phyloP scores from a whole-genome alignment of 176 grass and related monocot genomes.

The Triticum turgidum region DNA sequence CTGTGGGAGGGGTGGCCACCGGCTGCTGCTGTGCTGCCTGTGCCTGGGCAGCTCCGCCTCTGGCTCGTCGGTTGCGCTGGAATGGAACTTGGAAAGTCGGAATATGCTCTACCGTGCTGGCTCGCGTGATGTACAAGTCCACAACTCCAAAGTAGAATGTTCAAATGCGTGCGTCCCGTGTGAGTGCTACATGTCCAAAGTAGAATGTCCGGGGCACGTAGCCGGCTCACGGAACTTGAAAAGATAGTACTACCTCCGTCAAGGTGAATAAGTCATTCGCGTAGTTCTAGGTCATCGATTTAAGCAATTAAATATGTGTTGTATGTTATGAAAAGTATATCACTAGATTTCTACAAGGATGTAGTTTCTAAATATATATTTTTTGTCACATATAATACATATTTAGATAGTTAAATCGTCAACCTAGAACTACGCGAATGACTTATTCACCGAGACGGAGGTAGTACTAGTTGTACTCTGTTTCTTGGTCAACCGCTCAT shows the following conservation, averaged over 20 bases:
- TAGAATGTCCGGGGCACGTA: neutral
- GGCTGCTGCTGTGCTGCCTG: neutral
- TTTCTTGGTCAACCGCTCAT: too few relatives aligned
- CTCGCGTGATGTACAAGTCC: neutral
- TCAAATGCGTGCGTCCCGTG: neutral
- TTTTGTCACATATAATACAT: too few relatives aligned
- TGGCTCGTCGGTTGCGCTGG: neutral
- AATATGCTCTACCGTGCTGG: neutral
- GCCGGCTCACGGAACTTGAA: neutral
- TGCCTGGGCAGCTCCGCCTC: neutral
- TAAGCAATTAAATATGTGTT: too few relatives aligned
- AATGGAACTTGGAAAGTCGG: neutral
- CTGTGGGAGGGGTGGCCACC: constrained; percentile 2
- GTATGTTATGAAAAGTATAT: too few relatives aligned
- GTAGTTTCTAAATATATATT: too few relatives aligned
- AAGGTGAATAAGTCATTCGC: too few relatives aligned
- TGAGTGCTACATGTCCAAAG: neutral
- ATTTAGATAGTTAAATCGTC: too few relatives aligned
- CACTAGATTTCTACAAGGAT: too few relatives aligned
- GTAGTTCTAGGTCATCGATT: too few relatives aligned
- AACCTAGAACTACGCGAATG: too few relatives aligned
- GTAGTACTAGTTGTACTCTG: too few relatives aligned
- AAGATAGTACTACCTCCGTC: neutral
- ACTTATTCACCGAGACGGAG: too few relatives aligned
- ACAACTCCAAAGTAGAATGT: neutral